Base-by-base conservation (phyloP, 768 basidiomycete species). In the Agaricus bisporus region DNA sequence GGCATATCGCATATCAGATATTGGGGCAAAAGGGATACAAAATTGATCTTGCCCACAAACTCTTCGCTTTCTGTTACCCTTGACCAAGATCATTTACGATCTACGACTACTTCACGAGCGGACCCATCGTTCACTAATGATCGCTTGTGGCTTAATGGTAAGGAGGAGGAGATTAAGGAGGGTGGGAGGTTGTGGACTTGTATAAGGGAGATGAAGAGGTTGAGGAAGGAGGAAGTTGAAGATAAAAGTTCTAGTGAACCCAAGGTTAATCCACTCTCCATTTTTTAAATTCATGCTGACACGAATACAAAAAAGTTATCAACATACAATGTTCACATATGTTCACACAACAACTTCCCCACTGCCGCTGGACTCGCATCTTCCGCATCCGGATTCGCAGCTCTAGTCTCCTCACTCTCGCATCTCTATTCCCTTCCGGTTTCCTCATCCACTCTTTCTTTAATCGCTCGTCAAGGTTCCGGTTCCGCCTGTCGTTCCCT, bases 21-120 rank as follows among this genome's bases (percentile, higher is more conserved):
- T 78, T 99, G 97, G 97, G 97, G 97, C 59, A 99, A 99, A 71
- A 89, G 97, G 57, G 89, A 98, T 70, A 95, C 92, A 3, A 81
- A 85, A 61, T 83, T 98, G 58, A 98, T 98, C 66, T 76, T 99
- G 54, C 97, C 97, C 41, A 98, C 94, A 58, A 99, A 99, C 72
- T 92, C 93, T 0, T 98, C 95, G 9, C 82, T 99, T n/a, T 98
- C 95, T 6, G 91, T 98, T 45, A 98, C 97, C 2, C 86, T 99
- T 58, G 88, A 88, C 63, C 97, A 98, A 70, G 94, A 98, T 70
- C 90, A 98, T 62, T 81, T 99, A 9, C 80, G 91, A 55, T 91
- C 91, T 1, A 95, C 92, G 7, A 99, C 97, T 3, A 92, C 95
- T 1, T 91, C 93, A 4, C 85, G 91, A 20, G 86, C 88, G 2